A percentile compares a stretch with the other conserved stretches of the same genome.
Conservation (phyloP, 257 asterid species). For the Solanum verrucosum region DNA sequence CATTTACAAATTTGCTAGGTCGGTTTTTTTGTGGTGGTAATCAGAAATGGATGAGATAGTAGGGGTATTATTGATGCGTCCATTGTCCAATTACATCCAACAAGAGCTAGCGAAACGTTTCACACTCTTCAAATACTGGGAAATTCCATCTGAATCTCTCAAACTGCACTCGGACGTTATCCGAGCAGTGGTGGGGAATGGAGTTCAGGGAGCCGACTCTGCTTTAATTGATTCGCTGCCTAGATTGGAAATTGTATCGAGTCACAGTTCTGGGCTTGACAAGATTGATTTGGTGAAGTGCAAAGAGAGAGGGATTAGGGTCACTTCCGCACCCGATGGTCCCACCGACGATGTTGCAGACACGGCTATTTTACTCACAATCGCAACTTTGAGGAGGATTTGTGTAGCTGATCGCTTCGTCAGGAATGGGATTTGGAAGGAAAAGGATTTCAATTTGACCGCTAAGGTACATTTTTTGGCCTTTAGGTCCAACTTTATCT, state of each 20-base stretch:
- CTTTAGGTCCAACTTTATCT: background rate
- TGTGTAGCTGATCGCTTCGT: conserved; percentile 40
- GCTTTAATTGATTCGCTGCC: conserved; percentile 47
- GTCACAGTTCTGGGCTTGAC: conserved; percentile 54
- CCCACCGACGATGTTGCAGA: conserved; percentile 55
- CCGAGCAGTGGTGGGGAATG: conserved; percentile 40
- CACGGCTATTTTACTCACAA: conserved; percentile 38
- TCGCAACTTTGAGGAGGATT: conserved; percentile 49
- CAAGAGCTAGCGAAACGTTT: conserved; percentile 32
- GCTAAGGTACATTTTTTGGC: conserved; percentile 28
- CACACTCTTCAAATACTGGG: conserved; percentile 43
- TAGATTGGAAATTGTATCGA: conserved; percentile 37
- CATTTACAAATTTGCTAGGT: background rate
- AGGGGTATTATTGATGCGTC: conserved; percentile 42
- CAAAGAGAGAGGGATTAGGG: conserved; percentile 45
- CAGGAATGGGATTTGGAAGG: conserved; percentile 42
- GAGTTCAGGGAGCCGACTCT: conserved; percentile 38
- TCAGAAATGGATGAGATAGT: conserved; percentile 29
- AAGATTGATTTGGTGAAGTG: conserved; percentile 48
- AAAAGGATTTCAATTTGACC: conserved; percentile 29
- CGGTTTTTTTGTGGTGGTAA: background rate
- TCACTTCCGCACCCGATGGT: conserved; percentile 47
- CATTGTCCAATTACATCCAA: conserved; percentile 40
- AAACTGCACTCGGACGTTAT: conserved; percentile 20
- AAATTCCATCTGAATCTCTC: conserved; percentile 25